Conservation (phyloP, 1,284 basidiomycete species). For the Phenoliferia sp. region DNA sequence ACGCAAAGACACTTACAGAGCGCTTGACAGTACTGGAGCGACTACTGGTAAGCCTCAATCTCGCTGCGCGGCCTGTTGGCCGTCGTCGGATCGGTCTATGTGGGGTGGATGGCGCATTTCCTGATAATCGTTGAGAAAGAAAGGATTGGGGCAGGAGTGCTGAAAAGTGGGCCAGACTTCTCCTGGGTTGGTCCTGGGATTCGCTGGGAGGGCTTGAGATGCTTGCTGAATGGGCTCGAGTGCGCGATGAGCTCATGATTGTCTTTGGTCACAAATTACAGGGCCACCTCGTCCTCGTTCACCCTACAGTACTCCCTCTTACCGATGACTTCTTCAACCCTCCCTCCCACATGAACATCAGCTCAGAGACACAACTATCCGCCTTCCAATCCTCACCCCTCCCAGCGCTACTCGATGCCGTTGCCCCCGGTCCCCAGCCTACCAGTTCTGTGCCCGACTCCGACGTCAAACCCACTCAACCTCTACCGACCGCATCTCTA, state of each 20-base stretch:
- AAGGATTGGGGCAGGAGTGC: background rate
- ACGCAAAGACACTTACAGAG: conserved; percentile 15
- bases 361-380: background rate
- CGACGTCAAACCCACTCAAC: background rate
- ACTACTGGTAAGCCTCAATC: conserved; percentile 13
- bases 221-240: background rate
- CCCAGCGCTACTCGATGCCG: conserved; percentile 8
- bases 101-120: too few relatives aligned
- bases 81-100: too few relatives aligned
- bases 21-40: conserved; percentile 13
- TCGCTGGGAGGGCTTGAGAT: too few relatives aligned
- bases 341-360: background rate
- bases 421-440: background rate
- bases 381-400: conserved; percentile 2
- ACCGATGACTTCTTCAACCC: conserved; percentile 10
- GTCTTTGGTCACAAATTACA: background rate
- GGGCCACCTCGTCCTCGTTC: conserved; percentile 20
- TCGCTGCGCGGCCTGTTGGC: too few relatives aligned
- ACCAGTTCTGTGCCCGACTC: too few relatives aligned
- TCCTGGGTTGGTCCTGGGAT: too few relatives aligned
- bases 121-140: too few relatives aligned
- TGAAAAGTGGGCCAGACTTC: background rate
- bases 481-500: background rate
- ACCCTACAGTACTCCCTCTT: conserved; percentile 6
- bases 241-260: background rate